Conservation (phyloP, 2,329 filamentous ascomycete species). For the Chaetomium globosum region DNA sequence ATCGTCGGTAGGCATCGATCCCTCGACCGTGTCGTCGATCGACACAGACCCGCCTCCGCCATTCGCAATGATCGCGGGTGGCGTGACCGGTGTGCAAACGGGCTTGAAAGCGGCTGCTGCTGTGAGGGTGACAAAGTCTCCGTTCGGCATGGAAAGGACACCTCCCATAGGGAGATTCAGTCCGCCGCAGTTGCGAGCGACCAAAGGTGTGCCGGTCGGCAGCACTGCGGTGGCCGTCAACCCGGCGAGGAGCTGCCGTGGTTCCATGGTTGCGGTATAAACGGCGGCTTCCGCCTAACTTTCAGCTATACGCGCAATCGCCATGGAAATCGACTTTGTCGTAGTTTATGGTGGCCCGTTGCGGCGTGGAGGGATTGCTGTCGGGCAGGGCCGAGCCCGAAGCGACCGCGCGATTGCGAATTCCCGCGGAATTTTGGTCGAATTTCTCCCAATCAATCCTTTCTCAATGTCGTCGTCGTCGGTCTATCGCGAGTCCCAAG, state of each 20-base stretch:
- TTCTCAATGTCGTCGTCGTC: constrained; percentile 4
- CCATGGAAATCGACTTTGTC: constrained; percentile 35
- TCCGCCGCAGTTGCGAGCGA: constrained; percentile 33
- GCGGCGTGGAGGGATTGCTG: constrained; percentile 9
- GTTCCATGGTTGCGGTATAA: constrained; percentile 36
- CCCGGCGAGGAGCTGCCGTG: constrained; percentile 32
- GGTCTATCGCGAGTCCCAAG: neutral
- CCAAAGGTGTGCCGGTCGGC: constrained; percentile 29
- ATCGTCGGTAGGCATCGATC: constrained; percentile 33
- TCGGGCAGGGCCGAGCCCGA: constrained; percentile 3
- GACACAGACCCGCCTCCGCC: constrained; percentile 44
- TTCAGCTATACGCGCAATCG: constrained; percentile 35
- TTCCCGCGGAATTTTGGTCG: neutral
- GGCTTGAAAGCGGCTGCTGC: constrained; percentile 63
- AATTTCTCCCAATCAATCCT: neutral
- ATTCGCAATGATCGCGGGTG: constrained; percentile 49
- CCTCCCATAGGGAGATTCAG: constrained; percentile 37
- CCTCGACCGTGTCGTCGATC: constrained; percentile 36
- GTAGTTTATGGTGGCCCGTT: constrained; percentile 20
- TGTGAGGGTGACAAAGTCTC: constrained; percentile 61
- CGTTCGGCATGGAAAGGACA: constrained; percentile 38
- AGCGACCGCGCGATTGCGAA: constrained; percentile 8
- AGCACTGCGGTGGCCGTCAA: constrained; percentile 27
- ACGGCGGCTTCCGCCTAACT: constrained; percentile 38
- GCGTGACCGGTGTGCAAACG: constrained; percentile 52